Percentiles rank a stretch among this genome's conserved stretches.
Conservation (phyloP, 129 eudicot genomes). For the Gnaphalium uliginosum region DNA sequence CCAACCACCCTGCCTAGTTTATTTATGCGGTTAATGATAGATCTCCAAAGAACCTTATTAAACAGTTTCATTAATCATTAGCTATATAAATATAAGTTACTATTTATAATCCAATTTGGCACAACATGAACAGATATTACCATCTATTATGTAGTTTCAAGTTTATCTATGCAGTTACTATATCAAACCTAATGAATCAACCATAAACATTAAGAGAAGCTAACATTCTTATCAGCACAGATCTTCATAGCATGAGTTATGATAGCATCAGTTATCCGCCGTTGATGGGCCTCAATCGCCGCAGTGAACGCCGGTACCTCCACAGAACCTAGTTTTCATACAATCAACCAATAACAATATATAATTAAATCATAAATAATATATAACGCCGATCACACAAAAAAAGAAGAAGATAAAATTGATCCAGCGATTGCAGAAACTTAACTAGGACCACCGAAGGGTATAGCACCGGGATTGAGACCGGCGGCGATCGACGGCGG, state of each 20-base stretch:
- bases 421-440: constrained; percentile 3
- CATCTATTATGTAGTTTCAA: neutral
- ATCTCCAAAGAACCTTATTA: neutral
- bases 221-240: constrained; percentile 61
- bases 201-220: neutral
- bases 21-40: neutral
- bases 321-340: constrained; percentile 42
- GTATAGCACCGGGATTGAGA: constrained; percentile 76
- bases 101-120: neutral
- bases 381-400: neutral
- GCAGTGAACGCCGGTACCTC: constrained; percentile 91
- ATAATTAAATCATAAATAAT: neutral
- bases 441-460: constrained; percentile 91
- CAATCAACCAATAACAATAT: neutral
- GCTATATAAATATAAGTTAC: neutral
- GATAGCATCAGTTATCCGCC: constrained; percentile 63
- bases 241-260: constrained; percentile 60
- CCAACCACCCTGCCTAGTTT: neutral
- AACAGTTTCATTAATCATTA: neutral
- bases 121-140: neutral
- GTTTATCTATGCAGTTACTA: too few relatives aligned
- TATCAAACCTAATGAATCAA: too few relatives aligned
- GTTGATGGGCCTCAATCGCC: constrained; percentile 73
- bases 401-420: neutral
- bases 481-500: constrained; percentile 33